A percentile compares a stretch with the other conserved stretches of the same genome.
Evolutionary conservation across 1,284 basidiomycete species (phyloP).

Genomic region (Trichosporon sp.): DNA sequence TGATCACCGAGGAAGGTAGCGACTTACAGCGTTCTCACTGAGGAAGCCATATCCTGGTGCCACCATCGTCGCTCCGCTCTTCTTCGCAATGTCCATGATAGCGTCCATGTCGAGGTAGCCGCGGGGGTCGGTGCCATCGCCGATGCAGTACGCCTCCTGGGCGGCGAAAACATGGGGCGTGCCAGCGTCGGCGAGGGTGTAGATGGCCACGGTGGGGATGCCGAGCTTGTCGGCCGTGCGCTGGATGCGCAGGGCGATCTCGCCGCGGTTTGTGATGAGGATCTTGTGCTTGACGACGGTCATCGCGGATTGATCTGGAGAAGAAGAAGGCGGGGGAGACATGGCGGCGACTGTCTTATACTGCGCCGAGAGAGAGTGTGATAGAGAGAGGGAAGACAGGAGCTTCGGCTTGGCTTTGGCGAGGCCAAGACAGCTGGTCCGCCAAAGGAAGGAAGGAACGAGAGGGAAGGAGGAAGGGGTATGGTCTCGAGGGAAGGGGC

Average conservation of each 20-base stretch:
- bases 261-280: conserved; percentile 82
- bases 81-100: conserved; percentile 52
- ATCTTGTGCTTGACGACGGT: conserved; percentile 55
- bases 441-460: neutral
- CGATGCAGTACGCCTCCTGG: conserved; percentile 47
- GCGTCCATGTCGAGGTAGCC: conserved; percentile 51
- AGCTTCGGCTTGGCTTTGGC: neutral
- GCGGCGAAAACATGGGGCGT: conserved; percentile 63
- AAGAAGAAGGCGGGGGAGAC: neutral
- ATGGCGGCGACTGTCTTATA: neutral
- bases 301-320: neutral
- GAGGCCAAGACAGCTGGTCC: neutral
- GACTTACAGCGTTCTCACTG: conserved; percentile 56
- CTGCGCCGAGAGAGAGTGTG: neutral
- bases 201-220: conserved; percentile 83
- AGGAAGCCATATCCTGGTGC: conserved; percentile 65
- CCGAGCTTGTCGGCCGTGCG: conserved; percentile 81
- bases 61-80: conserved; percentile 53
- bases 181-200: conserved; percentile 73
- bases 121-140: conserved; percentile 42
- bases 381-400: neutral
- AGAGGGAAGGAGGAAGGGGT: neutral
- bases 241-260: conserved; percentile 90
- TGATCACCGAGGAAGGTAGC: neutral
- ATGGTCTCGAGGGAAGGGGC: too few species aligned